Evolutionary conservation across 495 filamentous ascomycete species (phyloP).

Genomic region (Xylaria venustula): DNA sequence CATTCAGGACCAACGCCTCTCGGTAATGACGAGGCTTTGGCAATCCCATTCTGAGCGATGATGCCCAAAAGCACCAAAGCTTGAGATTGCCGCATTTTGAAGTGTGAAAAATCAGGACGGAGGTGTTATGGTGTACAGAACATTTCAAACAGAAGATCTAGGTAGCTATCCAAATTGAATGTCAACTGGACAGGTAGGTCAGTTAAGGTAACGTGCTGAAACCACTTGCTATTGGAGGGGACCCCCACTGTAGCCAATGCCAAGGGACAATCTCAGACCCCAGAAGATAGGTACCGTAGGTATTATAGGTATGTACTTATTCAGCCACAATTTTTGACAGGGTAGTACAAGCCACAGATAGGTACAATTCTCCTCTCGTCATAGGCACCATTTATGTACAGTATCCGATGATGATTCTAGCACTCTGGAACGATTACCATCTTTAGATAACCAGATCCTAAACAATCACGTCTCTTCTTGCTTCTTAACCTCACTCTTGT

Average conservation of each 20-base stretch:
- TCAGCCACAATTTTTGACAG: background rate
- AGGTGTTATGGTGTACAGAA: background rate
- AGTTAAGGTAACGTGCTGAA: background rate
- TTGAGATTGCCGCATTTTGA: constrained; percentile 32
- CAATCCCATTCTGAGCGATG: constrained; percentile 27
- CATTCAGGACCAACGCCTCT: constrained; percentile 38
- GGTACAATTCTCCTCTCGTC: background rate
- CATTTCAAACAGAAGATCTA: constrained; percentile 13
- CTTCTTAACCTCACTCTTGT: constrained; percentile 33
- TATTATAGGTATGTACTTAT: too few relatives aligned
- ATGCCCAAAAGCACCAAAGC: constrained; percentile 34
- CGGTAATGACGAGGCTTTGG: constrained; percentile 27
- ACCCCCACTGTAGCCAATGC: background rate
- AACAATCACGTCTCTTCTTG: background rate
- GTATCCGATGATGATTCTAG: too few relatives aligned
- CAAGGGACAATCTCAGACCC: too few relatives aligned
- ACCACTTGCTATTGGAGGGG: background rate
- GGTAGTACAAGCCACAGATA: background rate
- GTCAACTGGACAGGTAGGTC: background rate
- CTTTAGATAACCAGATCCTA: background rate
- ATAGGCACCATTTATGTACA: too few relatives aligned
- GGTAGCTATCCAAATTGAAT: background rate
- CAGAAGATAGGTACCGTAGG: too few relatives aligned
- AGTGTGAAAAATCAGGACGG: background rate
- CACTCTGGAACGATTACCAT: too few relatives aligned